Evolutionary conservation across 306 rosid species (phyloP), one percentile per base, ranked within the genome.

Genomic region (Neltuma alba): DNA sequence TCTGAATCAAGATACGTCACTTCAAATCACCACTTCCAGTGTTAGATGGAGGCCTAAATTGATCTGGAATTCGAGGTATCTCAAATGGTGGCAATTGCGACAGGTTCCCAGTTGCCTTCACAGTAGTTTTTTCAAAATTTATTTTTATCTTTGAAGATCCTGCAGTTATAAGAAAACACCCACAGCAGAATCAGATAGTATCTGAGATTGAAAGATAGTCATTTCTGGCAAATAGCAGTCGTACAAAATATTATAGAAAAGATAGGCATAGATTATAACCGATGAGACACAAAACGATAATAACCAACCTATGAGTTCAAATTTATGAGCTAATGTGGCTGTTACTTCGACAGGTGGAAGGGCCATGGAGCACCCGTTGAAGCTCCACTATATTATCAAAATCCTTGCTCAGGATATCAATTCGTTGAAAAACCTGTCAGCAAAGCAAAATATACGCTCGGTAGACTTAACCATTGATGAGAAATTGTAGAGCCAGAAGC

Each of bases 261-360:
- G 4, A 52, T 7, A 68, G 58, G 25, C 65, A 66, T 2, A 25
- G 31, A 41, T 23, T 40, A 7, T 68, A 12, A 28, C 54, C 13
- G 36, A 2, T 11, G 7, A 67, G 10, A 28, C 63, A 23, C 31
- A 78, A 68, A 9, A 58, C 16, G 48, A 31, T 30, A 75, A 50
- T 37, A 80, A 84, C 94, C 31, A 73, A 95, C 98, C 98, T 82
- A 75, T 80, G 82, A 93, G 79, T 81, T 95, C 99, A 82, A 95
- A 95, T 90, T 95, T 93, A 89, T 95, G 98, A 81, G 98, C 98
- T 82, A 95, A 84, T 2, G 98, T 92, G 80, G 98, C 97, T 23
- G 98, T 91, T 74, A 81, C 85, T 78, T 95, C 92, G 2, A 84
- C 48, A 4, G 92, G 96, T 5, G 91, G 93, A 6, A 95, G 77